Conservation (phyloP, 371 early-diverging fungal genomes). For the Mucor lusitanicus region DNA sequence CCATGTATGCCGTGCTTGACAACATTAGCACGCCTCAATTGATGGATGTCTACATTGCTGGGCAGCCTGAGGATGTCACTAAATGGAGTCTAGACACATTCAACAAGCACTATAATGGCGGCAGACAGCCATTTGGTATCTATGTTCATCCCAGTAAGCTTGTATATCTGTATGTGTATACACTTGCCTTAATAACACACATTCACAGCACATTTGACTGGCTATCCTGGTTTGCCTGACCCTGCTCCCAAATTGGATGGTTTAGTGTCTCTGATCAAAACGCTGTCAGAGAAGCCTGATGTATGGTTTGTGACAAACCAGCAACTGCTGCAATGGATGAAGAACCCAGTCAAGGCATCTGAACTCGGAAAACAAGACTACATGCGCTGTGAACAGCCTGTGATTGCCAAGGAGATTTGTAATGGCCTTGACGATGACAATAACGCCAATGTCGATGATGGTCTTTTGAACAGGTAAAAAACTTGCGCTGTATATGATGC, state of each 20-base stretch:
- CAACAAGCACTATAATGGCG: slow-evolving; percentile 60
- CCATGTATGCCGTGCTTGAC: slow-evolving; percentile 56
- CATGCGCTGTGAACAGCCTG: slow-evolving; percentile 61
- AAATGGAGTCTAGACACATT: slow-evolving; percentile 51
- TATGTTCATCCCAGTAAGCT: slow-evolving; percentile 58
- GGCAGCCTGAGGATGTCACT: slow-evolving; percentile 40
- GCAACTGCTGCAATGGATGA: slow-evolving; percentile 64
- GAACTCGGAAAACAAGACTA: slow-evolving; percentile 54
- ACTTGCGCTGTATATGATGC: too few species aligned
- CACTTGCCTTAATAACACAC: not conserved
- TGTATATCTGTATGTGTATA: too few species aligned
- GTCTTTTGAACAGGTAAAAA: slow-evolving; percentile 41
- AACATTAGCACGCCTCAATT: slow-evolving; percentile 45
- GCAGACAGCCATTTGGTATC: slow-evolving; percentile 70
- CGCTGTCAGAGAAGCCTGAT: slow-evolving; percentile 44
- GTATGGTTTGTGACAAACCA: slow-evolving; percentile 71
- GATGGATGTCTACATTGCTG: slow-evolving; percentile 72
- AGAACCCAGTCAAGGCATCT: slow-evolving; percentile 66
- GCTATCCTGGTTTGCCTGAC: slow-evolving; percentile 41
- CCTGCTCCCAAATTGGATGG: slow-evolving; percentile 33
- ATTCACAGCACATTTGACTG: slow-evolving; percentile 48
- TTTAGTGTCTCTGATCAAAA: slow-evolving; percentile 44
- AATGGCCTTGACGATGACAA: slow-evolving; percentile 70
- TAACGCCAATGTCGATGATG: slow-evolving; percentile 48
- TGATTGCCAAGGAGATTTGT: slow-evolving; percentile 66